phyloP scores from a whole-genome alignment of 345 rosid genomes.

The Kernera saxatilis region DNA sequence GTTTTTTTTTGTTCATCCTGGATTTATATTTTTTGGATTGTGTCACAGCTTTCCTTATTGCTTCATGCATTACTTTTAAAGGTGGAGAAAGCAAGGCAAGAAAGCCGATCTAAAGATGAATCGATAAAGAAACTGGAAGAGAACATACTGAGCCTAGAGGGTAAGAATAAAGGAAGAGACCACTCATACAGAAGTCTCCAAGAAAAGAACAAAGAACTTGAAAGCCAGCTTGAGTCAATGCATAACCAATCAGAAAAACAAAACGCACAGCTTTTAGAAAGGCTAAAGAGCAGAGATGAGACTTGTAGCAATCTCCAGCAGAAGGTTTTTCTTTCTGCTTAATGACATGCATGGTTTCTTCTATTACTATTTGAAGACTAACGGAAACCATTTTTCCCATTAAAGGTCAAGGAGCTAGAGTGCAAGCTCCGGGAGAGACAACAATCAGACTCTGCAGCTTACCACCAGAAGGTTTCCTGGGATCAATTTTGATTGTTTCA shows the following conservation, averaged over 20 bases:
- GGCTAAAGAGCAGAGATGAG: conserved; percentile 69
- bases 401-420: conserved; percentile 74
- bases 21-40: not conserved
- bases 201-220: conserved; percentile 86
- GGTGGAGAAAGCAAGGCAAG: conserved; percentile 87
- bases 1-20: not conserved
- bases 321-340: conserved; percentile 42
- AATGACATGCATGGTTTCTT: not conserved
- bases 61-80: conserved; percentile 15
- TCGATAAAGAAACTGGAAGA: conserved; percentile 72
- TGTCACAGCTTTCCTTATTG: conserved; percentile 13
- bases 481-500: not conserved
- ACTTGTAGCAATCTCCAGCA: conserved; percentile 55
- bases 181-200: conserved; percentile 48
- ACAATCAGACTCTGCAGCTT: conserved; percentile 45
- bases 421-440: conserved; percentile 56
- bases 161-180: conserved; percentile 65
- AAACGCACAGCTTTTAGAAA: conserved; percentile 54
- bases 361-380: not conserved
- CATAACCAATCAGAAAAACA: conserved; percentile 60
- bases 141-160: conserved; percentile 60
- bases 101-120: conserved; percentile 75
- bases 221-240: conserved; percentile 54
- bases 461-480: conserved; percentile 56
- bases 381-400: not conserved